Base-by-base conservation (phyloP, 192 early-diverging fungal genomes). In the Dissophora globulifera region DNA sequence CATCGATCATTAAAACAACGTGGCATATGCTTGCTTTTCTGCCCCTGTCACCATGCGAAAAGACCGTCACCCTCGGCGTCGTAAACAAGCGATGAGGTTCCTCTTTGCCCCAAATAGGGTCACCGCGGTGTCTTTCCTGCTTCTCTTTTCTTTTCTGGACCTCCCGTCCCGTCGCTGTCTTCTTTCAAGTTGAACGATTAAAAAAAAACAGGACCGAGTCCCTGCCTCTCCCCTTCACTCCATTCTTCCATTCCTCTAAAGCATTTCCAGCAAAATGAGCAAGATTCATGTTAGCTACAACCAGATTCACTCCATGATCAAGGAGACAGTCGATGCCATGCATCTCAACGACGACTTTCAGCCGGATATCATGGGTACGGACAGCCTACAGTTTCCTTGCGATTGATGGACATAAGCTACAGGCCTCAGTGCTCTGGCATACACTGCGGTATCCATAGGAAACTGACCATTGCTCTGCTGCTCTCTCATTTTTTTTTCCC, bases 251-350 rank as follows among this genome's bases (percentile, higher is more conserved):
- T 58, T 49, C 9, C 29, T 20, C 40, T 25, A 38, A 2, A 38
- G n/a, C 29, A 27, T 5, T 45, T 26, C 38, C 47, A 69, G 65
- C 81, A 75, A 69, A 15, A 79, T 78, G 67, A 72, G 58, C 59
- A 90, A 90, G 62, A 79, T 90, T 66, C 82, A 88, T 62, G 83
- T 90, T 42, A 86, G 86, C 33, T 82, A 82, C 57, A 79, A 82
- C 56, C 81, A 75, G 62, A 78, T 82, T 38, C 81, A 82, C 52
- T 46, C 76, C 40, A 66, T 78, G 67, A 64, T 79, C 69, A 78
- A 87, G 66, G 69, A 85, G 50, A 83, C 90, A 1, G 89, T 91
- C 19, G 80, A 83, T 42, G 62, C 54, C 12, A 86, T 82, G 75
- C 69, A 71, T 16, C 70, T 91, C 31, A 88, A 86, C 67, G 85